Base-by-base conservation (phyloP, 2,329 filamentous ascomycete species). In the Aspergillus sp. region DNA sequence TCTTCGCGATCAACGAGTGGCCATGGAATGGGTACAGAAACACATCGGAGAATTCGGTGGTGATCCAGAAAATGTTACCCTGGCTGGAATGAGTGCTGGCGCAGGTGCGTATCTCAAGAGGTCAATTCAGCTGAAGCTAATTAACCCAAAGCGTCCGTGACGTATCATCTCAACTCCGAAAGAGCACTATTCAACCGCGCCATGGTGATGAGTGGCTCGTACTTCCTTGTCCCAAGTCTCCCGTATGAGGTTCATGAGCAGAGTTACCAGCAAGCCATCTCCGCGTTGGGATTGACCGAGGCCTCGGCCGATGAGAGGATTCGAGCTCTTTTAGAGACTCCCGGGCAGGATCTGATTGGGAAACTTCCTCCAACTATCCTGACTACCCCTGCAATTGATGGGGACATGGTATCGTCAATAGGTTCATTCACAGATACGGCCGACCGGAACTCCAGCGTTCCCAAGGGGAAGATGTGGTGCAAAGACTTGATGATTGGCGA, bases 31-130 rank as follows among this genome's bases (percentile, higher is more conserved):
- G 73, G 66, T 75, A 7, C 63, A 66, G 10, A 66, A 67, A 26
- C 66, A 76, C 52, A 76, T 76, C 32, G 58, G 51, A 5, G 68
- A 67, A 17, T 76, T 76, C 56, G 73, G 73, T 4, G 73, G 74
- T 14, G 73, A 76, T 50, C 65, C 70, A 4, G 61, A 67, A 0
- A 69, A 71, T 45, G 65, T 76, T 43, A 70, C 67, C 35, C 54
- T 72, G 14, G 76, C 75, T 60, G 79, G 79, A 11, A 73, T 79
- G 62, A 78, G 76, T 30, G 76, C 79, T 3, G 78, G 79, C 8
- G 64, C 57, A 53, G 65, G 65, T 73, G 69, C 2, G 41, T 38
- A n/a, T 38, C 7, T n/a, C 11, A n/a, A 36, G 2, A 2, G 16
- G 11, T 6, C 11, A 16, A 36, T 16, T 10, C 13, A 36, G 16